These are phyloP conservation scores for Naganishia vishniacii DNA, from an alignment of 768 basidiomycete species.

Conservation along the genomic window DNA sequence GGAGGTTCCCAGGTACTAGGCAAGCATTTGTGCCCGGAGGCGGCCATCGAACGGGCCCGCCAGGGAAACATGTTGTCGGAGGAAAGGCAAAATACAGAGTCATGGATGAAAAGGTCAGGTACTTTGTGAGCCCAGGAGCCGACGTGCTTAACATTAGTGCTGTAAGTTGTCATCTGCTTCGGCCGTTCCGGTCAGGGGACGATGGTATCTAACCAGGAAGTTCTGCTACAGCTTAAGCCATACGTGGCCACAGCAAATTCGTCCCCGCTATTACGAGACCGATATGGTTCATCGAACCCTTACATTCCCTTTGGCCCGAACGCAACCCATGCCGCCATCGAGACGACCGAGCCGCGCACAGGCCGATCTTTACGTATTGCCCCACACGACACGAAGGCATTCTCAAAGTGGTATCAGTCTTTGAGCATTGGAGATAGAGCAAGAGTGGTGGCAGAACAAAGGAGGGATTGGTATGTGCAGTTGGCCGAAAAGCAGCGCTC, in stretches of 20 bases:
- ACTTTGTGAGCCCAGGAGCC: constrained; percentile 67
- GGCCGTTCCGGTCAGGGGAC: background rate
- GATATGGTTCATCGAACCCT: constrained; percentile 28
- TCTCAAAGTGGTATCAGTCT: constrained; percentile 34
- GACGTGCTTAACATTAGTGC: constrained; percentile 36
- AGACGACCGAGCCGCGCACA: constrained; percentile 21
- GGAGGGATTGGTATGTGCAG: constrained; percentile 41
- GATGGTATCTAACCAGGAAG: background rate
- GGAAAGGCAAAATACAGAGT: constrained; percentile 73
- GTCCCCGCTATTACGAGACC: background rate
- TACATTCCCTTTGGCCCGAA: constrained; percentile 25
- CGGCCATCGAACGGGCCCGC: constrained; percentile 78
- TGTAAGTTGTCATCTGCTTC: constrained; percentile 28
- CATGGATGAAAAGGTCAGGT: constrained; percentile 72
- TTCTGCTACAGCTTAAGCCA: constrained; percentile 33
- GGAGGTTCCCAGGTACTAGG: constrained; percentile 59
- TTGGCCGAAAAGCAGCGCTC: constrained; percentile 7
- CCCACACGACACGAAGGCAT: constrained; percentile 26
- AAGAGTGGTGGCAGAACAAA: constrained; percentile 36
- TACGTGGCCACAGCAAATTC: constrained; percentile 32
- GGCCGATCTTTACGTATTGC: constrained; percentile 23
- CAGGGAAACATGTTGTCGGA: constrained; percentile 71
- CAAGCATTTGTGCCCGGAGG: constrained; percentile 72
- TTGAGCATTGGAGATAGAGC: constrained; percentile 32
- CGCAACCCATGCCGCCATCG: constrained; percentile 22